These are phyloP conservation scores for Quercus tomentella DNA, from an alignment of 331 rosid species.

Conservation along the genomic window DNA sequence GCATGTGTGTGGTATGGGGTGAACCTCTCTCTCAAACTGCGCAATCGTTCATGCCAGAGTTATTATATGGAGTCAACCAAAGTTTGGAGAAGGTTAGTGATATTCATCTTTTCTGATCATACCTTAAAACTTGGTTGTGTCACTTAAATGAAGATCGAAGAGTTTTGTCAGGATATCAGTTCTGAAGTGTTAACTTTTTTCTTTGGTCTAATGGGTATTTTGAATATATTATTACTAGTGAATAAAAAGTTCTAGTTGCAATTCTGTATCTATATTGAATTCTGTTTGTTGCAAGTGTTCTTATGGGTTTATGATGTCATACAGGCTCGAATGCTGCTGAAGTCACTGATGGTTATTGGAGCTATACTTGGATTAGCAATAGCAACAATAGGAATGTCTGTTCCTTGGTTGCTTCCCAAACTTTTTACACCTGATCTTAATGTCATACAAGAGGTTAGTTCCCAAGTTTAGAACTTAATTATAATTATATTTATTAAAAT, in stretches of 20 bases:
- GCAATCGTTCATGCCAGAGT: slow-evolving; percentile 93
- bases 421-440: slow-evolving; percentile 70
- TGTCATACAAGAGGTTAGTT: slow-evolving; percentile 71
- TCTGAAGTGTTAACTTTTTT: neutral
- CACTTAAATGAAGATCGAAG: neutral
- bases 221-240: neutral
- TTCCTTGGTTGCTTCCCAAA: slow-evolving; percentile 78
- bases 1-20: slow-evolving; percentile 93
- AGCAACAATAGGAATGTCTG: slow-evolving; percentile 67
- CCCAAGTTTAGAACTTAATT: neutral
- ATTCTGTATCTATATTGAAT: neutral
- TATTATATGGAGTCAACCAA: slow-evolving; percentile 58
- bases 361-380: slow-evolving; percentile 56
- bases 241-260: neutral
- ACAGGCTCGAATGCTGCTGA: slow-evolving; percentile 79
- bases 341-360: slow-evolving; percentile 76
- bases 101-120: slow-evolving; percentile 7
- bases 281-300: slow-evolving; percentile 1
- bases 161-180: neutral
- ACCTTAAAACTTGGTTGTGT: neutral
- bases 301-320: slow-evolving; percentile 14
- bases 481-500: neutral
- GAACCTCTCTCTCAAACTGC: slow-evolving; percentile 99
- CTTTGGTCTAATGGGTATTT: neutral
- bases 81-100: slow-evolving; percentile 69